Evolutionary conservation across 768 basidiomycete genomes (phyloP), one percentile per base, ranked within the genome.

Genomic region (Kwoniella europaea): DNA sequence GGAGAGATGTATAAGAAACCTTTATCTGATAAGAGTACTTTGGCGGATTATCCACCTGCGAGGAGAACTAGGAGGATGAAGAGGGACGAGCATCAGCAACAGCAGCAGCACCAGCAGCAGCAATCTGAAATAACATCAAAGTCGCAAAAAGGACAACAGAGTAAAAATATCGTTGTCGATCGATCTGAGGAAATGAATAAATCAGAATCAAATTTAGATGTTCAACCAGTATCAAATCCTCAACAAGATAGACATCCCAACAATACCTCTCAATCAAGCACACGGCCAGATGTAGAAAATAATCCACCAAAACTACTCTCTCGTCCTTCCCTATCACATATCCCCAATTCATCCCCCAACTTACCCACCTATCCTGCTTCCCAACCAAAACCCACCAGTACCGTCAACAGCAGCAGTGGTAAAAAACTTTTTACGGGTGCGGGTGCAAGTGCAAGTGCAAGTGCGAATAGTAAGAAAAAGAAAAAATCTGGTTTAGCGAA

Each of bases 401-500:
- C 43, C 29, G 20, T 18, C 15, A 44, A 6, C 43, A 29, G 52
- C 18, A n/a, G n/a, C 16, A 24, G 50, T 2, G 13, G 18, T 41
- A 24, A 29, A 22, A 35, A 35, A 35, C 7, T 6, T 9, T 0
- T 7, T 20, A 20, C 20, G 10, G 35, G 46, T 29, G 35, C n/a
- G 0, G 55, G 6, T 13, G 41, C 16, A 50, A 13, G 41, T 24
- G n/a, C n/a, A n/a, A n/a, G n/a, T 18, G 61, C 61, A 13, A 29
- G 35, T 35, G 35, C 35, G 35, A 35, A 35, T 22, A 53, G 58
- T 24, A 74, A 69, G 66, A 80, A 71, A 71, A 77, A 74, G 73
- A 78, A 80, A 67, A 74, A 67, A 57, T 73, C 71, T 6, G 79
- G 78, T 27, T 66, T 81, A 61, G 75, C 76, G 15, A 81, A 81